Base-by-base conservation (phyloP, 2,329 filamentous ascomycete genomes). In the Epichloe gansuensis region DNA sequence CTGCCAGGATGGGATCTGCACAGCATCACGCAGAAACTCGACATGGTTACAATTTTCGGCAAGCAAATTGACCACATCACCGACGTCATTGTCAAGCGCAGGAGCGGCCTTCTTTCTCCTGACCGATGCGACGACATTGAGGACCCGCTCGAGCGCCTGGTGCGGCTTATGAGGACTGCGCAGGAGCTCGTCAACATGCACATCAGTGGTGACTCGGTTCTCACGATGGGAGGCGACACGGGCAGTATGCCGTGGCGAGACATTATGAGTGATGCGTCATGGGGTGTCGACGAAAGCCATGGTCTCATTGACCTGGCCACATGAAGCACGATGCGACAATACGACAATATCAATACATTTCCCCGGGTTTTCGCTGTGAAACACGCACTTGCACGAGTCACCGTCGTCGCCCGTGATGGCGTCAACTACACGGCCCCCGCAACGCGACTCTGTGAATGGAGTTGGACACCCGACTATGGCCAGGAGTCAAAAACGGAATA, bases 1-100 rank as follows among this genome's bases (percentile, higher is more conserved):
- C 55, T 70, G 1, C 72, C 74, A 0, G 74, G 74, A 0, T 77
- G 75, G 75, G 69, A 76, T 48, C 60, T 69, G 3, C 58, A 58
- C 2, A 58, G 62, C 1, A 67, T 71, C 23, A 62, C 67, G 5
- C 55, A 60, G 23, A 68, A 73, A 54, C 61, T 71, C 21, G 55
- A 56, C 25, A 52, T 60, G 48, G 37, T 49, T 5, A 49, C 45
- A 17, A 57, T 62, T 37, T 51, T 65, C n/a, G 57, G 57, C 43
- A 54, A 56, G 44, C 63, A 68, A 52, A 60, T 66, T n/a, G 53
- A 57, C 6, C 63, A 68, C 42, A 54, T 69, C 2, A 56, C 55
- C 0, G 52, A 63, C 2, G 56, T 69, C 13, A 62, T 69, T 15
- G 51, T 55, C 31, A 62, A 62, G 31, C 64, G 67, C 9, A 61